Base-by-base conservation (phyloP, 1,284 basidiomycete genomes). In the Volvariella surrecta region DNA sequence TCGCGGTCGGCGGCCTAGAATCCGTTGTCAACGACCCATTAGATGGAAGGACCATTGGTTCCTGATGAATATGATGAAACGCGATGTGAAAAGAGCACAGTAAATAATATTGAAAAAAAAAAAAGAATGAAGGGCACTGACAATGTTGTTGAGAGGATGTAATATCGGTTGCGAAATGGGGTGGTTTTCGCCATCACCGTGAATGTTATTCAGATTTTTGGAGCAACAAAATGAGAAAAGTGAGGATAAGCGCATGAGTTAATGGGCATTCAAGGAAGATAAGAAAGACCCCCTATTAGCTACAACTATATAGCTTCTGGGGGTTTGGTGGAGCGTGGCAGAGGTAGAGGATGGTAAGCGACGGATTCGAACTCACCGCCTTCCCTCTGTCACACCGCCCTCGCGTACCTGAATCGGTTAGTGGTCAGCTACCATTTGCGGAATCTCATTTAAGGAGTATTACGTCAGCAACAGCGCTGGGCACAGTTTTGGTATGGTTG, bases 191-290 rank as follows among this genome's bases (percentile, higher is more conserved):
- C 45, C 66, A 51, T 73, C 67, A 52, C 74, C 76, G 60, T 63
- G 62, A 53, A 60, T 54, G 56, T 58, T 58, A 54, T 62, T 63
- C 45, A 62, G 45, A 47, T 62, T 58, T 60, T 73, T 64, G 72
- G 71, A 71, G 59, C 62, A 65, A 55, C 73, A 77, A 58, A 71
- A 74, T 53, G 76, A 57, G 38, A 76, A 59, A 35, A 35, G 34
- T 50, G 68, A 67, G 51, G 61, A 66, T 54, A 75, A 58, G 58
- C 55, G 67, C 76, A 77, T 78, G 68, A 51, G 60, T 50, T 52
- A 46, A 28, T 6, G 24, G 45, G 51, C 56, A 58, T 54, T 50
- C 55, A 56, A 35, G n/a, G 18, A 35, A 34, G 15, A 39, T 28
- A 22, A 30, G 9, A 7, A 20, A 7, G n/a, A 28, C 6, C 24